Conservation (phyloP, 2,329 filamentous ascomycete genomes). For the Aspergillus flavus region DNA sequence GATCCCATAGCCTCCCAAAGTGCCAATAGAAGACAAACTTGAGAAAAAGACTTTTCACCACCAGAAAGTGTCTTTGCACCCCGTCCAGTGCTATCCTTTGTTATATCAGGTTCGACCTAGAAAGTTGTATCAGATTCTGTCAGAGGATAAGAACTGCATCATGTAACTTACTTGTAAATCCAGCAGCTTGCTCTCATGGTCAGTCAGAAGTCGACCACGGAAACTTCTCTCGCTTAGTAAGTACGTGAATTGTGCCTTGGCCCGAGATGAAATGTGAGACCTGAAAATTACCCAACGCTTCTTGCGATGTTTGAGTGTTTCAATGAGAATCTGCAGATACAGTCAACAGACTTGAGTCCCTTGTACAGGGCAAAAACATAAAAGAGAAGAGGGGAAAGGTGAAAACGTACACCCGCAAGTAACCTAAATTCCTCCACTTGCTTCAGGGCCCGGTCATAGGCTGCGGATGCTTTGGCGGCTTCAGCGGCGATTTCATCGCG, state of each 20-base stretch:
- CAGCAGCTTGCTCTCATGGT: conserved; percentile 74
- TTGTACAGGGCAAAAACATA: conserved; percentile 24
- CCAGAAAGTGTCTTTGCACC: conserved; percentile 92
- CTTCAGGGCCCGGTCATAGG: conserved; percentile 38
- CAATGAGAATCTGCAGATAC: conserved; percentile 51
- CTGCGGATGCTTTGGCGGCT: conserved; percentile 39
- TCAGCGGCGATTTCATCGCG: conserved; percentile 65
- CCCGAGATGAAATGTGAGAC: conserved; percentile 79
- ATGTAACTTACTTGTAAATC: conserved; percentile 66
- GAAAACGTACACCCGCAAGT: conserved; percentile 40
- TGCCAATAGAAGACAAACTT: conserved; percentile 86
- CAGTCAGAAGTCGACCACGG: conserved; percentile 75
- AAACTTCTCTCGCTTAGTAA: conserved; percentile 88
- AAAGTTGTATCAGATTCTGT: conserved; percentile 12
- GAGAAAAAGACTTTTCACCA: conserved; percentile 97
- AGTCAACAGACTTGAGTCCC: conserved; percentile 7
- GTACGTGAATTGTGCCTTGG: conserved; percentile 83
- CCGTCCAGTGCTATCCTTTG: conserved; percentile 69
- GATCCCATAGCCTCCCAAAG: conserved; percentile 99
- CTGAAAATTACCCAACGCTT: conserved; percentile 81
- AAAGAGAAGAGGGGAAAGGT: conserved; percentile 4
- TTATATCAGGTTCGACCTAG: conserved; percentile 67
- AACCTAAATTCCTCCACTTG: conserved; percentile 42
- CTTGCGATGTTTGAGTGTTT: conserved; percentile 69
- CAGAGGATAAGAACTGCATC: background rate